Evolutionary conservation across 345 rosid species (phyloP).

Genomic region (Murraya koenigii): DNA sequence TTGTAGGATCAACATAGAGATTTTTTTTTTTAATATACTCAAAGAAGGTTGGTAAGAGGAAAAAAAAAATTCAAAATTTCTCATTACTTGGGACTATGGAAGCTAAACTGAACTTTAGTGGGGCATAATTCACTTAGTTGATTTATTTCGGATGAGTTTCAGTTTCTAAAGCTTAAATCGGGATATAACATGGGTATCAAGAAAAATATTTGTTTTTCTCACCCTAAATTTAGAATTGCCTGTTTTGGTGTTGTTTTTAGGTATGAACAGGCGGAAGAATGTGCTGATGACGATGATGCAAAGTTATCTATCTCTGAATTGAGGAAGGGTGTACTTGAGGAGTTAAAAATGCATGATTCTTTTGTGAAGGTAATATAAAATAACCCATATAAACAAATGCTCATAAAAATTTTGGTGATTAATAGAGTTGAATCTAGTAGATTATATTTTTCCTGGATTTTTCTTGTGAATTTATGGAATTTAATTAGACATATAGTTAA

Average conservation of each 20-base stretch:
- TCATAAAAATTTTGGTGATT: background rate
- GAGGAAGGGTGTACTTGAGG: conserved; percentile 68
- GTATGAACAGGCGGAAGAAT: conserved; percentile 83
- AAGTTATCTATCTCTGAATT: conserved; percentile 62
- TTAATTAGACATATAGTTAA: background rate
- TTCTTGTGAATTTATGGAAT: background rate
- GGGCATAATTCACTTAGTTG: background rate
- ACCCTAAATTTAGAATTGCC: conserved; percentile 4
- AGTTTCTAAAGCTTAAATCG: conserved; percentile 6
- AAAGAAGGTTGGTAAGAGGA: background rate
- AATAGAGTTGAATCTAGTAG: background rate
- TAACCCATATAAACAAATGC: too few species aligned
- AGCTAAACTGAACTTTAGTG: background rate
- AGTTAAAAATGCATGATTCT: conserved; percentile 76
- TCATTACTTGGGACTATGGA: background rate
- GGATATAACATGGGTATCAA: background rate
- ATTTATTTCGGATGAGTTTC: conserved; percentile 9
- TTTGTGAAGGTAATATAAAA: conserved; percentile 51
- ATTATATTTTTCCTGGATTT: background rate
- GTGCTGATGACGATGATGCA: conserved; percentile 96
- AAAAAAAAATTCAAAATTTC: background rate
- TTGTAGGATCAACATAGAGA: background rate
- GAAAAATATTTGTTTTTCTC: background rate
- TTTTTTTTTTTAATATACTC: background rate
- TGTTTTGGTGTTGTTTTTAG: conserved; percentile 36